Evolutionary conservation across 2,329 filamentous ascomycete genomes (phyloP), one percentile per base, ranked within the genome.

Genomic region (Penicillium sp.): DNA sequence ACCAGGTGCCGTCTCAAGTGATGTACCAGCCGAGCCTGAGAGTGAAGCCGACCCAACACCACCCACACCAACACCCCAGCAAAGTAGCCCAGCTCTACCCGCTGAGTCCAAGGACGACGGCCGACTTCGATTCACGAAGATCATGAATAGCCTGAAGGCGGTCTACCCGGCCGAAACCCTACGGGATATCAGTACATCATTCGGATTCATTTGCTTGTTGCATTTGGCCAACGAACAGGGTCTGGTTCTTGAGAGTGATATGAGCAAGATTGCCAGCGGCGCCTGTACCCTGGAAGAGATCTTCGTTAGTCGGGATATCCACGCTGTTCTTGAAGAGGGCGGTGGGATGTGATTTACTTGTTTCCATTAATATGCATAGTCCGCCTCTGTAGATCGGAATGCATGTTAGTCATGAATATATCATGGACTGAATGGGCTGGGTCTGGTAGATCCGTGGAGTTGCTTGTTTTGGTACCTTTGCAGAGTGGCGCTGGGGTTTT

Each of bases 171-270:
- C 90, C 70, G 82, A 89, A 61, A 84, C 86, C 54, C 90, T 99
- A 85, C 86, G 88, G 54, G 94, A 99, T 72, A 97, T 99, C 66
- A 96, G 91, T 29, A 99, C 94, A 0, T 95, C 81, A 13, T 88
- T 83, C 61, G 96, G 94, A 70, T 99, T 97, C 75, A 99, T 99
- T 58, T 95, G 90, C 64, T 75, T 96, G 51, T 77, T 97, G 59
- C 92, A 97, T 73, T 70, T 97, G 64, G 92, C 92, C 53, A 97
- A 97, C 73, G 92, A 97, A 68, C 93, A 95, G 76, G 92, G 92
- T 0, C 78, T 97, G 32, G 80, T 88, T 20, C 88, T 97, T 56
- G 82, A 88, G 59, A 86, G 85, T 49, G 77, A 81, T 27, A 73
- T 67, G 7, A 63, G 49, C 39, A 60, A 58, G 44, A 49, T 66